phyloP scores from a whole-genome alignment of 768 basidiomycete species.

The Leucogyrophana mollusca region DNA sequence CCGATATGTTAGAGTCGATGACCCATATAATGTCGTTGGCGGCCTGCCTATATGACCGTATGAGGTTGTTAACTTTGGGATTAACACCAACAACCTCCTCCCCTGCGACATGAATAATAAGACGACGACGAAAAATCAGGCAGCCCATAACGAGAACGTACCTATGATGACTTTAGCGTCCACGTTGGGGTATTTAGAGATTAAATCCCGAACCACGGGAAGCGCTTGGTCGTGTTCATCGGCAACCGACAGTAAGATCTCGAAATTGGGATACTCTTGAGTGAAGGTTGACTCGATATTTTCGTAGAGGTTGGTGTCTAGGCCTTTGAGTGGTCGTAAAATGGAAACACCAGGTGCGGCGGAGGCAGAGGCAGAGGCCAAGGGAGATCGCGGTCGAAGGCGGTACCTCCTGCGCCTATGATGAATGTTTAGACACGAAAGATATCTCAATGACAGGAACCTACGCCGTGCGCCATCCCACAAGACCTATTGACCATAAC shows the following conservation, averaged over 20 bases:
- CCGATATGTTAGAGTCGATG: constrained; percentile 91
- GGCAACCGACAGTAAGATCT: constrained; percentile 91
- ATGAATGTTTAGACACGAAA: neutral
- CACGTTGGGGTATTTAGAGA: constrained; percentile 75
- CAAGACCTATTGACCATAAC: constrained; percentile 62
- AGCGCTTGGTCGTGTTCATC: constrained; percentile 86
- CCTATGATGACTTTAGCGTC: constrained; percentile 76
- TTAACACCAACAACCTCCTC: constrained; percentile 87
- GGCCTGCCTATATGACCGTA: constrained; percentile 79
- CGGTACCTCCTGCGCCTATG: constrained; percentile 76
- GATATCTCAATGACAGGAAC: constrained; percentile 23
- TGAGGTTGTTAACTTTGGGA: constrained; percentile 96
- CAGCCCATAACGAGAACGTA: constrained; percentile 30
- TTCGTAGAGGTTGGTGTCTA: constrained; percentile 94
- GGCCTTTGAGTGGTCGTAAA: constrained; percentile 89
- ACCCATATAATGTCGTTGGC: constrained; percentile 93
- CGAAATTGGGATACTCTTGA: constrained; percentile 90
- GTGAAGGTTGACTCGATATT: constrained; percentile 92
- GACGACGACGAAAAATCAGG: constrained; percentile 1
- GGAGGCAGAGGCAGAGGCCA: constrained; percentile 43
- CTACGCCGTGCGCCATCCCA: constrained; percentile 73
- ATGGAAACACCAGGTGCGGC: constrained; percentile 88
- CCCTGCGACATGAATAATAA: constrained; percentile 41
- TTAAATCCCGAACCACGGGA: constrained; percentile 73
- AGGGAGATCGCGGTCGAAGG: constrained; percentile 59